Evolutionary conservation across 2,329 filamentous ascomycete genomes (phyloP), one percentile per base, ranked within the genome.

Genomic region (Bisporella sp.): DNA sequence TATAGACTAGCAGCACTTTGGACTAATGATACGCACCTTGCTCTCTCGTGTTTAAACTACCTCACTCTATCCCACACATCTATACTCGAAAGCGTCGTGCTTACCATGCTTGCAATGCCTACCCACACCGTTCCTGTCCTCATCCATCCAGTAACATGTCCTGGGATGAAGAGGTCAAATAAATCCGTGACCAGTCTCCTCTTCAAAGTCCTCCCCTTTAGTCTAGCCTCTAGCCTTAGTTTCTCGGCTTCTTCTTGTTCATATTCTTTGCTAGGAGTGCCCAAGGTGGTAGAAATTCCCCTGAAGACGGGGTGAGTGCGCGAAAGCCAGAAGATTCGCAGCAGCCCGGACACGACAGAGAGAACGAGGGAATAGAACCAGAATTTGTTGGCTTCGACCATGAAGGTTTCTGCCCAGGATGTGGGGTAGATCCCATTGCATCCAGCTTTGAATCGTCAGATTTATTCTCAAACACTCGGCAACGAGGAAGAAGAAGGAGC

Each of bases 91-190:
- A 88, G 62, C 4, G 84, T 43, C 1, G 84, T 85, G 46, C 82
- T 63, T 83, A 78, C 59, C 21, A 84, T 66, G 75, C 83, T 84
- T 6, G 75, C 74, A 9, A 75, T 49, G 1, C 79, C 82, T 1
- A 87, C 75, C 1, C 73, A 68, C 3, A 77, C 72, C 0, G 73
- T 66, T 7, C 73, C 69, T 1, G 75, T 68, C 0, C 71, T 64
- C 30, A 84, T 66, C 83, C 83, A 87, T 0, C 81, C 81, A 11
- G 87, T 66, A 1, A 76, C 69, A 5, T 70, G 69, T 0, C 78
- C 78, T 0, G 86, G 85, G 32, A 87, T 70, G 4, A 82, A 60
- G 44, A 87, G 62, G 62, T 89, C 85, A 46, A 85, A 72, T 5
- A 68, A 57, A 60, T 87, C 81, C 1, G 79, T 73, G 1, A 81